Evolutionary conservation across 371 early-diverging fungal genomes (phyloP).

Genomic region (Parasitella parasitica): DNA sequence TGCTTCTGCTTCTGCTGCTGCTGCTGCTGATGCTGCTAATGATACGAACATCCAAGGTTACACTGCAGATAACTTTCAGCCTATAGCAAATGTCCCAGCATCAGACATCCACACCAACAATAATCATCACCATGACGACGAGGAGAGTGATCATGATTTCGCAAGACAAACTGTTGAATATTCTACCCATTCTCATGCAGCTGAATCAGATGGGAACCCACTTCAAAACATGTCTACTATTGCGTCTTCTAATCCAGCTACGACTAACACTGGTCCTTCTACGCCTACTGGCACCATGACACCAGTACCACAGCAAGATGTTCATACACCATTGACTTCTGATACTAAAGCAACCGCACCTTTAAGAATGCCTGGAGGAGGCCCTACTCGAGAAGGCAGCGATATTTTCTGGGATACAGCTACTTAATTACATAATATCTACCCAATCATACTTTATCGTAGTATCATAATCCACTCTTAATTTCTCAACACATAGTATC

Average conservation of each 20-base stretch:
- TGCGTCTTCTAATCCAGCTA: background rate
- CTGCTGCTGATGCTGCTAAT: constrained; percentile 3
- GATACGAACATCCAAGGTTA: background rate
- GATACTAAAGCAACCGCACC: background rate
- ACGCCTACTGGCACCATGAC: background rate
- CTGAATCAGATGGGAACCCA: background rate
- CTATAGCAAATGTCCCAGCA: constrained; percentile 1
- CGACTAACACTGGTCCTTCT: background rate
- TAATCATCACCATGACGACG: background rate
- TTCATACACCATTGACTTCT: background rate
- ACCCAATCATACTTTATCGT: background rate
- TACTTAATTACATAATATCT: background rate
- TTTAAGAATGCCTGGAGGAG: background rate
- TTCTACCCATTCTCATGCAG: constrained; percentile 6
- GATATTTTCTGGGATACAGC: constrained; percentile 14
- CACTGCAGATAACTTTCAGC: background rate
- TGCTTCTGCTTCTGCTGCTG: background rate
- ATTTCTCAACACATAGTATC: no score
- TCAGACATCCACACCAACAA: background rate
- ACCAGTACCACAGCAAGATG: background rate
- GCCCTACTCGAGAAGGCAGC: constrained; percentile 16
- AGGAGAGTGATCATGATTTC: background rate
- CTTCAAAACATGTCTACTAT: background rate
- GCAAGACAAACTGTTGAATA: constrained; percentile 5
- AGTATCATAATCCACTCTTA: background rate